These are phyloP conservation scores for Castanea crenata DNA, from an alignment of 306 rosid species.

Conservation along the genomic window DNA sequence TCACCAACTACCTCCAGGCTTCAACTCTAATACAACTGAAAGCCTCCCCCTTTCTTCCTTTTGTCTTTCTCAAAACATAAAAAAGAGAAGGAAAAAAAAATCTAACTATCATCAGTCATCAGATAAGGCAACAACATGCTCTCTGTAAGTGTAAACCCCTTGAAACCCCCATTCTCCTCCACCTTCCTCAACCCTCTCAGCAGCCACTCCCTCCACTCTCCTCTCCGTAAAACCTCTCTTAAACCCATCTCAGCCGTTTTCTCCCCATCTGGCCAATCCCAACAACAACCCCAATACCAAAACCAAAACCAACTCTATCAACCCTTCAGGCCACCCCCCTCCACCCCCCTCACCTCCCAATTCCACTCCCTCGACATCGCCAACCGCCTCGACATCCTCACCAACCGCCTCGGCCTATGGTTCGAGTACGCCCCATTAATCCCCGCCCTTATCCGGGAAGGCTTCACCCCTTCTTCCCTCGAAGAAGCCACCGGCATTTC, in stretches of 20 bases:
- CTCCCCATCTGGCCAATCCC: conserved; percentile 15
- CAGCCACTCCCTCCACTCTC: neutral
- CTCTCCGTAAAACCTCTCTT: neutral
- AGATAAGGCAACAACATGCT: conserved; percentile 25
- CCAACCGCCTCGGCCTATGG: conserved; percentile 86
- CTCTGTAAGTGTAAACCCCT: conserved; percentile 23
- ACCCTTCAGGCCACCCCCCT: conserved; percentile 83
- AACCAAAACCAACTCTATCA: conserved; percentile 51
- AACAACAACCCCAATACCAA: conserved; percentile 25
- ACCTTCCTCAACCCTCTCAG: neutral
- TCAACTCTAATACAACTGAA: too few species aligned
- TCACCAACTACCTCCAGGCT: too few species aligned
- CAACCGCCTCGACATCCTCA: conserved; percentile 49
- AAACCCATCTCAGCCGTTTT: conserved; percentile 35
- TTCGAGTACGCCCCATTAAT: conserved; percentile 72
- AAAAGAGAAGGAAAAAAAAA: too few species aligned
- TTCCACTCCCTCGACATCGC: conserved; percentile 52
- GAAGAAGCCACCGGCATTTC: conserved; percentile 76
- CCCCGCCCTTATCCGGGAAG: conserved; percentile 57
- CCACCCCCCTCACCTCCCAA: conserved; percentile 46
- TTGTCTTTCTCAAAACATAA: too few species aligned
- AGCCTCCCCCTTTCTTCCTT: too few species aligned
- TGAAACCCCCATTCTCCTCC: conserved; percentile 11
- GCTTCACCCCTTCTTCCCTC: conserved; percentile 61
- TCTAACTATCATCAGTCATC: too few species aligned